A percentile compares a stretch with the other conserved stretches of the same genome.
These are phyloP conservation scores for Apiotrichum porosum DNA, from an alignment of 1,284 basidiomycete species.

Conservation along the genomic window DNA sequence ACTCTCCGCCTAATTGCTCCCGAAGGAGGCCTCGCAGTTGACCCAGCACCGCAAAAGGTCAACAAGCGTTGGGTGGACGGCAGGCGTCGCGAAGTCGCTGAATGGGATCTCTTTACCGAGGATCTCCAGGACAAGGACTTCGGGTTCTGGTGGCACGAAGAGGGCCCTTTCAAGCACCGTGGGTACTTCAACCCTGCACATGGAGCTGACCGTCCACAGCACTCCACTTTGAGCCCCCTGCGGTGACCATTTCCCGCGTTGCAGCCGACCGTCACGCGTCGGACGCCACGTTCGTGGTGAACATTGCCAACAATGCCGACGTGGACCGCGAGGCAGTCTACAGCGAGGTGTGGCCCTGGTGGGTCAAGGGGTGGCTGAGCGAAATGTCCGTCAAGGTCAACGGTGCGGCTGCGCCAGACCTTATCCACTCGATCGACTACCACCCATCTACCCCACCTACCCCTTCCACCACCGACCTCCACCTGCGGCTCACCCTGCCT, in stretches of 20 bases:
- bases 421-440: slow-evolving; percentile 62
- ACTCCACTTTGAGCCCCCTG: slow-evolving; percentile 40
- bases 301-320: slow-evolving; percentile 62
- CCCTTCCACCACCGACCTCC: slow-evolving; percentile 65
- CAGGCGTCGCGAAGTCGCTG: slow-evolving; percentile 19
- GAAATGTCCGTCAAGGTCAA: slow-evolving; percentile 58
- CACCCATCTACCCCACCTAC: slow-evolving; percentile 61
- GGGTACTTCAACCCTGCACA: slow-evolving; percentile 11
- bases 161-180: slow-evolving; percentile 49
- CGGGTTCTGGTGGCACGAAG: slow-evolving; percentile 47
- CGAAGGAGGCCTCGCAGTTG: slow-evolving; percentile 5
- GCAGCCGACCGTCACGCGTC: slow-evolving; percentile 73
- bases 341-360: slow-evolving; percentile 90
- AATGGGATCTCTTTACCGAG: slow-evolving; percentile 30
- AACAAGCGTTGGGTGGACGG: slow-evolving; percentile 33
- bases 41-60: not conserved
- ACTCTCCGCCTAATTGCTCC: slow-evolving; percentile 35
- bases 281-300: slow-evolving; percentile 65
- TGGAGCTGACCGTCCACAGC: slow-evolving; percentile 1
- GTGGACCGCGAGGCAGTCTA: slow-evolving; percentile 61
- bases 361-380: slow-evolving; percentile 81
- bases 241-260: slow-evolving; percentile 64
- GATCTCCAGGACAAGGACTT: slow-evolving; percentile 29
- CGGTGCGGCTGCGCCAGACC: slow-evolving; percentile 48
- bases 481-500: slow-evolving; percentile 66